Conservation (phyloP, 768 basidiomycete species). For the Mrakia hoshinonis region DNA sequence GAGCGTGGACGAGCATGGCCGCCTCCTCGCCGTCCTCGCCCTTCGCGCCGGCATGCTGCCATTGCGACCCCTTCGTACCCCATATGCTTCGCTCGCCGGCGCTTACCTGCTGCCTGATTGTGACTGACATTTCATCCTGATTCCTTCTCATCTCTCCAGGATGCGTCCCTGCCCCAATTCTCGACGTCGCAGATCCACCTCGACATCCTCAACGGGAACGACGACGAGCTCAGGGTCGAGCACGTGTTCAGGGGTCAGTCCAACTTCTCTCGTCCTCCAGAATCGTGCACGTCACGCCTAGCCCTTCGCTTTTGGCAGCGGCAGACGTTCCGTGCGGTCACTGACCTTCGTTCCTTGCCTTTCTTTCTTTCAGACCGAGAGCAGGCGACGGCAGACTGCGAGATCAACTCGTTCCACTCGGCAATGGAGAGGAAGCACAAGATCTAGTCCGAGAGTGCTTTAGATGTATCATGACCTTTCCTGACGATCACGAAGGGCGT, state of each 20-base stretch:
- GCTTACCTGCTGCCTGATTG: no score
- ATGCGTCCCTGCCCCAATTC: constrained; percentile 24
- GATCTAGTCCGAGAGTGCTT: constrained; percentile 32
- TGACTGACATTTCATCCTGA: background rate
- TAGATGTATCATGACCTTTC: no score
- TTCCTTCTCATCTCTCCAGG: background rate
- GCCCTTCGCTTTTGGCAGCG: background rate
- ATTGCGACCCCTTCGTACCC: no score
- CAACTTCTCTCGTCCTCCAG: no score
- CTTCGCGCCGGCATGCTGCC: no score
- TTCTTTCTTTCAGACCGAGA: constrained; percentile 43
- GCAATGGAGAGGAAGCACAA: constrained; percentile 59
- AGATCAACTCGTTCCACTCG: constrained; percentile 51
- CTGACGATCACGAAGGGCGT: no score
- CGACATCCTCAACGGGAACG: constrained; percentile 28
- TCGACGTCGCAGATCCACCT: constrained; percentile 26
- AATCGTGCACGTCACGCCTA: background rate
- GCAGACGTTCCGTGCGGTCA: background rate
- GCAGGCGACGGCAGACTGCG: constrained; percentile 46
- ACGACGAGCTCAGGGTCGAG: constrained; percentile 24
- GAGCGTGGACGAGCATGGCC: no score
- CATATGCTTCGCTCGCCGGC: no score
- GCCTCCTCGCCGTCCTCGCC: no score
- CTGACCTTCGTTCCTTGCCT: background rate
- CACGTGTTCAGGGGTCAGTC: constrained; percentile 17